Base-by-base conservation (phyloP, 768 basidiomycete genomes). In the Russula emetica region DNA sequence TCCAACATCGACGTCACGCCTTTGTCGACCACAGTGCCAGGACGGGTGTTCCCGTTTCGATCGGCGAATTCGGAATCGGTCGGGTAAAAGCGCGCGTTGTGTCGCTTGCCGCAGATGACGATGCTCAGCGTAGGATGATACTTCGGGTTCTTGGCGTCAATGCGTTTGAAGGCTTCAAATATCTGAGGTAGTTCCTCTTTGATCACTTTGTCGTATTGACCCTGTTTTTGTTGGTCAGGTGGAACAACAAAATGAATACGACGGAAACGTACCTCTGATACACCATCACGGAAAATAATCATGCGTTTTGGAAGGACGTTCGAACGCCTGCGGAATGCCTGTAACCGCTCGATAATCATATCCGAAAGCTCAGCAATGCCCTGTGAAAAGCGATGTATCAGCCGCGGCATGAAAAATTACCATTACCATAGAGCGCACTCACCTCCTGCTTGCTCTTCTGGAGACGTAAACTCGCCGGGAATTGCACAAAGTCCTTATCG, bases 1-100 rank as follows among this genome's bases (percentile, higher is more conserved):
- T 69, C 69, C 64, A 74, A 75, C 34, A 75, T 52, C 55, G 44
- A 83, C 2, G 91, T 91, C 42, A 92, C 77, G 5, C 91, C 91
- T 70, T 82, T 82, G 72, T 94, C 91, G 13, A 91, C 85, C 5
- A 94, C 83, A 0, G 92, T 92, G 2, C 91, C 91, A 0, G 91
- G 87, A 3, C 78, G 79, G 0, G 90, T 89, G 69, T 94, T 92
- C 0, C 90, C 90, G 62, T 88, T 90, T 59, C 71, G 77, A 67
- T 85, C 83, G 2, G 82, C 86, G 49, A 77, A 69, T 5, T 77
- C 70, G 1, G 78, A 76, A 26, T 79, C 71, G 0, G 83, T 80
- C 0, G 88, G 79, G 72, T 78, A 90, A 72, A 86, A 84, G 72
- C 79, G 80, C 5, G 84, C 82, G 68, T 86, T 82, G 68, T 87